These are phyloP conservation scores for Hansfordia pulvinata DNA, from an alignment of 2,329 filamentous ascomycete species.

Conservation along the genomic window DNA sequence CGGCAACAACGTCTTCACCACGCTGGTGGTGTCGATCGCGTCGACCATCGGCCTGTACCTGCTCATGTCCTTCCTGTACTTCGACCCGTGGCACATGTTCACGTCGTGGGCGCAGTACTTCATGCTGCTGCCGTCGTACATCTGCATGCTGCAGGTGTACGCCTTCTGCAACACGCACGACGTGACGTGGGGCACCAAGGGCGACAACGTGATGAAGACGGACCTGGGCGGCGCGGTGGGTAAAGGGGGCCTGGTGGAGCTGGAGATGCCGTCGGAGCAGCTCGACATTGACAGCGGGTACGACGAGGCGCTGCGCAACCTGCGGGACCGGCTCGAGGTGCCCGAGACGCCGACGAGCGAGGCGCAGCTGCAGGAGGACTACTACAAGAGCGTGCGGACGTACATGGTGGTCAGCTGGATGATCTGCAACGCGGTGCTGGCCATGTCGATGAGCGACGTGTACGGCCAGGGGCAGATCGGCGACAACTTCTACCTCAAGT, in stretches of 20 bases:
- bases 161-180: slow-evolving; percentile 99
- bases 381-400: slow-evolving; percentile 92
- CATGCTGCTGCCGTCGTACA: slow-evolving; percentile 78
- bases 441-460: slow-evolving; percentile 83
- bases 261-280: slow-evolving; percentile 97
- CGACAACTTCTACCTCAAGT: slow-evolving; percentile 79
- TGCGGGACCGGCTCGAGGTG: slow-evolving; percentile 85
- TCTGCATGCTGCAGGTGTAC: slow-evolving; percentile 95
- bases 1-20: slow-evolving; percentile 86
- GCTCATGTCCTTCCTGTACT: slow-evolving; percentile 88
- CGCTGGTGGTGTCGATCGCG: slow-evolving; percentile 78
- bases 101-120: slow-evolving; percentile 89
- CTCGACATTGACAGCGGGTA: slow-evolving; percentile 97
- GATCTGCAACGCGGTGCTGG: slow-evolving; percentile 78
- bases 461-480: slow-evolving; percentile 61
- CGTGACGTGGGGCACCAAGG: slow-evolving; percentile 97
- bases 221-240: slow-evolving; percentile 80
- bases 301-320: slow-evolving; percentile 90
- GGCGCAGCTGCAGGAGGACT: slow-evolving; percentile 86
- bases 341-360: slow-evolving; percentile 48
- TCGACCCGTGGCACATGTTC: slow-evolving; percentile 99
- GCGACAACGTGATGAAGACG: slow-evolving; percentile 87
- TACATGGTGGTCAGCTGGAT: slow-evolving; percentile 98
- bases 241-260: slow-evolving; percentile 67
- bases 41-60: slow-evolving; percentile 93